A percentile compares a stretch with the other conserved stretches of the same genome.
Evolutionary conservation across 768 basidiomycete species (phyloP).

Genomic region (Psilocybe subaeruginosa): DNA sequence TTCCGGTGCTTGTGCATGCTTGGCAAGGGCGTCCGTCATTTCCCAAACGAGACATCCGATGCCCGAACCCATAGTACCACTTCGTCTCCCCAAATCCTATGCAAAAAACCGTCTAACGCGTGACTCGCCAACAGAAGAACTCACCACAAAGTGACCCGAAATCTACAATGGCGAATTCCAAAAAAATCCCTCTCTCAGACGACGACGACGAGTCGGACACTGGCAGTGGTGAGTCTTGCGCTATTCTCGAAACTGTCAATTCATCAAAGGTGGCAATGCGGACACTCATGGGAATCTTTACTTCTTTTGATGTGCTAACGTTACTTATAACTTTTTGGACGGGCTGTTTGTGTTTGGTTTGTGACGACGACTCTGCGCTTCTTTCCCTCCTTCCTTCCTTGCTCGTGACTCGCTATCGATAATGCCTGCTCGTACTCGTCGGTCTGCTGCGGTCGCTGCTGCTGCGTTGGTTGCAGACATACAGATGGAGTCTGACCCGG

Average conservation of each 20-base stretch:
- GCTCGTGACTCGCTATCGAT: conserved; percentile 2
- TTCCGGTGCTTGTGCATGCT: neutral
- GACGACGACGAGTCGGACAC: conserved; percentile 7
- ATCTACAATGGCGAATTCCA: neutral
- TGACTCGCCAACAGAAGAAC: neutral
- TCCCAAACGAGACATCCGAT: neutral
- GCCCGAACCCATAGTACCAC: too few relatives aligned
- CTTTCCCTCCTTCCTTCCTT: neutral
- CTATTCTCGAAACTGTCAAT: conserved; percentile 18
- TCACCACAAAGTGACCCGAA: neutral
- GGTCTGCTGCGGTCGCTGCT: conserved; percentile 31
- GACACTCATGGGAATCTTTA: conserved; percentile 28
- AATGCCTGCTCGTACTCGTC: conserved; percentile 37
- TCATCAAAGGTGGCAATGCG: conserved; percentile 18
- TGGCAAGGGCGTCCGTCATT: neutral
- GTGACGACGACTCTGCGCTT: neutral
- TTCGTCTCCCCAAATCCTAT: neutral
- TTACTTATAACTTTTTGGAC: conserved; percentile 10
- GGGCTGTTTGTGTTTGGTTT: neutral
- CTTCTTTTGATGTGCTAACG: conserved; percentile 18
- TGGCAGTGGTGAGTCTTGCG: conserved; percentile 27
- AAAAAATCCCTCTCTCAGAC: neutral
- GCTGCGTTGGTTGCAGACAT: conserved; percentile 34
- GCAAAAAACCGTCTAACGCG: neutral
- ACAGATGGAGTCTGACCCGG: conserved; percentile 34